A percentile compares a stretch with the other conserved stretches of the same genome.
Evolutionary conservation across 768 basidiomycete genomes (phyloP).

Genomic region (Polyporus arcularius): DNA sequence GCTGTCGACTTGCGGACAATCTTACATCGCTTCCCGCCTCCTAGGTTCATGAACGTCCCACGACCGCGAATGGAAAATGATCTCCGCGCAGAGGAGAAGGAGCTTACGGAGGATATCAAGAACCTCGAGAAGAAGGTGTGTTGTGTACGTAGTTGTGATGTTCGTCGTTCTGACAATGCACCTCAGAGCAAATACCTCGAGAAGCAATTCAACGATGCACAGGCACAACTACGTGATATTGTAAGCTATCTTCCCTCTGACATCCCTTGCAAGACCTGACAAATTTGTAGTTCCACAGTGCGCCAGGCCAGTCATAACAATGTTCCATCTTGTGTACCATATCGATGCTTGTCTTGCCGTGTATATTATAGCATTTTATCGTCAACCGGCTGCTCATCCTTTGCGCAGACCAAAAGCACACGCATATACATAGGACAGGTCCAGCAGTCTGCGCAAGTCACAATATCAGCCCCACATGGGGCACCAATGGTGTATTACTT

Average conservation of each 20-base stretch:
- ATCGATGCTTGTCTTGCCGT: background rate
- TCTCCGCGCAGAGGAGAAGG: conserved; percentile 76
- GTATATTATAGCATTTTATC: conserved; percentile 5
- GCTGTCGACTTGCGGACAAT: background rate
- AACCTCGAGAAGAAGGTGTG: conserved; percentile 84
- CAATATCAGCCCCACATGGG: too few species aligned
- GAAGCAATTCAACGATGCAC: conserved; percentile 91
- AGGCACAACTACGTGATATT: conserved; percentile 82
- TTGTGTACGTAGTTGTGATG: background rate
- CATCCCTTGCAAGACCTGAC: background rate
- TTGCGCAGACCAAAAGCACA: too few species aligned
- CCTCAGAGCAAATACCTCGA: conserved; percentile 84
- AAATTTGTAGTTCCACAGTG: conserved; percentile 52
- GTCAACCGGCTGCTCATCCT: too few species aligned
- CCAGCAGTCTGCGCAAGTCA: too few species aligned
- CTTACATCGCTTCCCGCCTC: background rate
- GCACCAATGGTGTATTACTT: too few species aligned
- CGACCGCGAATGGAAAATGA: conserved; percentile 77
- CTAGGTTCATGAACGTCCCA: conserved; percentile 90
- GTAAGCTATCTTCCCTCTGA: conserved; percentile 37
- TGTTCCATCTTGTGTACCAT: background rate
- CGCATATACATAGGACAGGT: too few species aligned
- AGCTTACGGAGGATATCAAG: conserved; percentile 79
- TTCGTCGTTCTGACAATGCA: background rate
- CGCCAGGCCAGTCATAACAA: conserved; percentile 30